A percentile compares a stretch with the other conserved stretches of the same genome.
Conservation (phyloP, 2,329 filamentous ascomycete species). For the Penicillium palitans region DNA sequence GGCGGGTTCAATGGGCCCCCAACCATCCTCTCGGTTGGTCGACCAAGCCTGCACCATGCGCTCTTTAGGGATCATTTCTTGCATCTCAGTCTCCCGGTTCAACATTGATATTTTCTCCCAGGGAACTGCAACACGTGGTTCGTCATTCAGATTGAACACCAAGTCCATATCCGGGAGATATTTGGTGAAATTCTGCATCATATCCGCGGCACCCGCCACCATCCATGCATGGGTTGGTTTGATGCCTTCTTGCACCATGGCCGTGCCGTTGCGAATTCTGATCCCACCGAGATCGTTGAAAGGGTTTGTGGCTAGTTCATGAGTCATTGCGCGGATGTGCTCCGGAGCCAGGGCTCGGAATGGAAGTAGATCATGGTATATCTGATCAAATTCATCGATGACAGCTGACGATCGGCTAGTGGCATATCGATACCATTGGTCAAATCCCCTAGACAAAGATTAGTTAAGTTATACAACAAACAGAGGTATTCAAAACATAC, state of each 20-base stretch:
- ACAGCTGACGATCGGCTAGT: conserved; percentile 52
- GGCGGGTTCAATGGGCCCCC: conserved; percentile 40
- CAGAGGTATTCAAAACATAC: conserved; percentile 25
- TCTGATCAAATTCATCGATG: conserved; percentile 62
- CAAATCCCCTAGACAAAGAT: conserved; percentile 49
- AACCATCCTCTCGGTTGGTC: conserved; percentile 36
- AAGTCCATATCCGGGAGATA: conserved; percentile 64
- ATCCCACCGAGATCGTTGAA: conserved; percentile 59
- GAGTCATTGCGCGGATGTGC: conserved; percentile 55
- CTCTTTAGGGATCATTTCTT: conserved; percentile 20
- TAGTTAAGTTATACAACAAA: conserved; percentile 3
- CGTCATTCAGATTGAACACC: conserved; percentile 63
- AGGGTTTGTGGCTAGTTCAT: conserved; percentile 53
- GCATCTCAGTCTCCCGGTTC: conserved; percentile 30
- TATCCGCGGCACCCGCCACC: conserved; percentile 54
- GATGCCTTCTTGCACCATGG: conserved; percentile 52
- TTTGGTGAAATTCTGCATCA: conserved; percentile 56
- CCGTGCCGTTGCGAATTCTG: conserved; percentile 55
- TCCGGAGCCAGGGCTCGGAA: conserved; percentile 56
- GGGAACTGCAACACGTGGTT: conserved; percentile 58
- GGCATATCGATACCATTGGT: conserved; percentile 61
- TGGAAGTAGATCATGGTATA: conserved; percentile 57
- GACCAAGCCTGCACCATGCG: conserved; percentile 39
- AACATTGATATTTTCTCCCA: conserved; percentile 46
- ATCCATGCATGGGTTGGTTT: conserved; percentile 60